Evolutionary conservation across 169 alveolate species (phyloP).

Genomic region (Perkinsus marinus): DNA sequence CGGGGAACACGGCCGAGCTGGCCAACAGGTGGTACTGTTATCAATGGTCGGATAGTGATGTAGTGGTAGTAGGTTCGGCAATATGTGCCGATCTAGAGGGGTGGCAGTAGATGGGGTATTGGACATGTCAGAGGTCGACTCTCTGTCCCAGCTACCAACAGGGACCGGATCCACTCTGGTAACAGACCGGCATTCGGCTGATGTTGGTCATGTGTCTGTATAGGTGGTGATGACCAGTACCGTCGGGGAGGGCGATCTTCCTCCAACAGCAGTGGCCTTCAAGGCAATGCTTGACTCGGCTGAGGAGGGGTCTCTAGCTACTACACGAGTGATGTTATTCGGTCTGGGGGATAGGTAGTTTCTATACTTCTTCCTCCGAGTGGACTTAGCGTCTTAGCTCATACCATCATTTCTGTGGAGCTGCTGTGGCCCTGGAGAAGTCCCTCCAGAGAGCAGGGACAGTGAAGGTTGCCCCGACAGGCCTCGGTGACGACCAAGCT

Average conservation of each 20-base stretch:
- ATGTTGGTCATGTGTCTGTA: background rate
- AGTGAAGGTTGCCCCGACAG: conserved; percentile 20
- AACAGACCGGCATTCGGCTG: background rate
- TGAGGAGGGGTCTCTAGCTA: background rate
- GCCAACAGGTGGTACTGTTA: background rate
- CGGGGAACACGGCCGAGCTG: conserved; percentile 1
- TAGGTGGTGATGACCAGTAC: background rate
- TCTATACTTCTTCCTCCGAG: background rate
- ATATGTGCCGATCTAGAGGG: background rate
- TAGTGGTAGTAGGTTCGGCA: background rate
- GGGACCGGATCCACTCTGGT: background rate
- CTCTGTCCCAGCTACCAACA: background rate
- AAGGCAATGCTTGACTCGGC: background rate
- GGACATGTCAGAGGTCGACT: background rate
- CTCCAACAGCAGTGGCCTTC: background rate
- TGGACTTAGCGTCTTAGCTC: background rate
- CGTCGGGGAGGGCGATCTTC: conserved; percentile 3
- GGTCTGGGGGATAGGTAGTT: background rate
- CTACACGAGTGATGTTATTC: background rate
- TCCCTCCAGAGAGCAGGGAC: conserved; percentile 34
- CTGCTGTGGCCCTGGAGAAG: conserved; percentile 36
- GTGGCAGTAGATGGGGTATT: background rate
- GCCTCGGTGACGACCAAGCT: conserved; percentile 38
- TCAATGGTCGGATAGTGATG: background rate
- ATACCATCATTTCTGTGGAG: conserved; percentile 36